phyloP scores from a whole-genome alignment of 148 eudicot species.

The Spergularia bocconei region DNA sequence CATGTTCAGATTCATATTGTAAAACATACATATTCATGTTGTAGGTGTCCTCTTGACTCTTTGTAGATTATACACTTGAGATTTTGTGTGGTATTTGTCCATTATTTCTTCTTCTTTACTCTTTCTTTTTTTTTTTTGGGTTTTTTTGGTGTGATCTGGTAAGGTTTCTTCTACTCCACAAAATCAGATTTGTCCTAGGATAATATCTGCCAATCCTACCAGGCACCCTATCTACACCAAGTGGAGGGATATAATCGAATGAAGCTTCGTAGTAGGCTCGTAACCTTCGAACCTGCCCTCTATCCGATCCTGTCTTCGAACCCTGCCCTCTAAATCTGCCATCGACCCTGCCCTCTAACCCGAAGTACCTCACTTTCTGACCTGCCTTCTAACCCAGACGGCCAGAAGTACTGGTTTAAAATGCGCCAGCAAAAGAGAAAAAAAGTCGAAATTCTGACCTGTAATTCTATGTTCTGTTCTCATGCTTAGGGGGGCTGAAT shows the following conservation, averaged over 20 bases:
- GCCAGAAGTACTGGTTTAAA: no score
- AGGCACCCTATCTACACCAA: background rate
- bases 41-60: slow-evolving; percentile 23
- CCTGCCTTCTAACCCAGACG: no score
- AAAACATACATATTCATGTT: slow-evolving; percentile 24
- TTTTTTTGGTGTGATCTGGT: background rate
- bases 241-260: background rate
- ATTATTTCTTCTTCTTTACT: background rate
- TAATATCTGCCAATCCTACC: background rate
- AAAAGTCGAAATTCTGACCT: no score
- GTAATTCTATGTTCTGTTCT: no score
- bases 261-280: background rate
- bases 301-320: no score
- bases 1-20: slow-evolving; percentile 13
- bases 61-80: slow-evolving; percentile 23
- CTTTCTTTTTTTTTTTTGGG: background rate
- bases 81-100: background rate
- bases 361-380: no score
- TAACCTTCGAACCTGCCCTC: no score
- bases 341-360: no score
- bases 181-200: background rate
- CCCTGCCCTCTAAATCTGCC: no score
- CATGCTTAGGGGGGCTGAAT: no score
- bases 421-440: no score
- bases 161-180: background rate